A percentile compares a stretch with the other conserved stretches of the same genome.
Conservation (phyloP, 495 filamentous ascomycete genomes). For the Penicillium mononematosum region DNA sequence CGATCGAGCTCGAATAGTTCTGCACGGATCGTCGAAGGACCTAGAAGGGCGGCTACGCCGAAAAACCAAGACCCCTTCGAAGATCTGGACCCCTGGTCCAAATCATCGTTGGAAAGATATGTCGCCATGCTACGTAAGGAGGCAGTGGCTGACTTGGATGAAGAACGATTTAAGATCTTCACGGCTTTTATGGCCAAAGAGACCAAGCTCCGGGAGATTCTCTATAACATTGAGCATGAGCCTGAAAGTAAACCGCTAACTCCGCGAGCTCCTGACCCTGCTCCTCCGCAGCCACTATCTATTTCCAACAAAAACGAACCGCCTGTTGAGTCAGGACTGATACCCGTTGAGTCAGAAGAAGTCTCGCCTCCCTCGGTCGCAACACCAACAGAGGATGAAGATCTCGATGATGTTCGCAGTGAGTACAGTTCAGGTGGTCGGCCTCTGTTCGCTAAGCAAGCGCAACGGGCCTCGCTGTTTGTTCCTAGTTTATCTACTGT, state of each 20-base stretch:
- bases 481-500: slow-evolving; percentile 17
- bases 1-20: neutral
- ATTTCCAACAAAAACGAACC: slow-evolving; percentile 16
- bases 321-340: slow-evolving; percentile 36
- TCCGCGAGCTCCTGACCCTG: slow-evolving; percentile 12
- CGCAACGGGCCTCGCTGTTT: slow-evolving; percentile 17
- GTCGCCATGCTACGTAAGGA: slow-evolving; percentile 55
- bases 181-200: slow-evolving; percentile 52
- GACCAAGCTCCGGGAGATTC: slow-evolving; percentile 50
- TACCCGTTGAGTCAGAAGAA: slow-evolving; percentile 36
- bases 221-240: slow-evolving; percentile 51
- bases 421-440: slow-evolving; percentile 52
- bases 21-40: slow-evolving; percentile 1
- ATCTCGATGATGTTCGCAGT: slow-evolving; percentile 25
- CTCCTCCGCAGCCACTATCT: slow-evolving; percentile 12
- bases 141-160: slow-evolving; percentile 47
- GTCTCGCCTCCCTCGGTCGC: slow-evolving; percentile 10
- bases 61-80: slow-evolving; percentile 43
- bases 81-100: slow-evolving; percentile 53
- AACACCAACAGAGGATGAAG: slow-evolving; percentile 22
- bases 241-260: slow-evolving; percentile 14
- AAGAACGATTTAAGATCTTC: slow-evolving; percentile 52
- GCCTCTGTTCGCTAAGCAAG: slow-evolving; percentile 34
- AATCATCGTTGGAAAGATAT: slow-evolving; percentile 52
- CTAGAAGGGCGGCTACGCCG: slow-evolving; percentile 4